phyloP scores from a whole-genome alignment of 1,139 yeast genomes.

The Candida sp. region DNA sequence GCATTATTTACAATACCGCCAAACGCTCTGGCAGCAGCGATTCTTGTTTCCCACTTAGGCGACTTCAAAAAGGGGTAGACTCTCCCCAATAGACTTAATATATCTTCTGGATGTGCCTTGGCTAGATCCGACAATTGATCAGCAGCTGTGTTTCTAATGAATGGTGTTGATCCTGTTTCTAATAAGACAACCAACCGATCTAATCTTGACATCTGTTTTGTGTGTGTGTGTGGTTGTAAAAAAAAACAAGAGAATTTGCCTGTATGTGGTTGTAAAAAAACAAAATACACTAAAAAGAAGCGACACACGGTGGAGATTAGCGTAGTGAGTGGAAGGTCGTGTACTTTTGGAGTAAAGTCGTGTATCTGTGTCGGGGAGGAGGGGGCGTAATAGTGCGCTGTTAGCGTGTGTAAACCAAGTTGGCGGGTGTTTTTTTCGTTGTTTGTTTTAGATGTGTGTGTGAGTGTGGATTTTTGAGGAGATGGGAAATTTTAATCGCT shows the following conservation, averaged over 20 bases:
- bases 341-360: too few relatives aligned
- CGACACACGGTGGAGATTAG: neutral
- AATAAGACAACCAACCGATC: conserved; percentile 79
- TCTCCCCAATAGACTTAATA: conserved; percentile 79
- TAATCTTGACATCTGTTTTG: conserved; percentile 46
- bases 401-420: neutral
- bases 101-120: conserved; percentile 93
- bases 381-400: too few relatives aligned
- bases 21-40: conserved; percentile 93
- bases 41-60: conserved; percentile 94
- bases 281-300: neutral
- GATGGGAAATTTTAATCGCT: conserved; percentile 5
- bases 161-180: conserved; percentile 95
- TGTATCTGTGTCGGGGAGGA: neutral
- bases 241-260: conserved; percentile 2
- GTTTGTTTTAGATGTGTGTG: too few relatives aligned
- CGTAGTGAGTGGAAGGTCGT: neutral
- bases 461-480: conserved; percentile 1
- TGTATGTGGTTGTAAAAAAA: too few relatives aligned
- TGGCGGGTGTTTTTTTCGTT: neutral
- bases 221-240: conserved; percentile 5
- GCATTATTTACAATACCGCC: conserved; percentile 91
- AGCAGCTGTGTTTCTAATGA: conserved; percentile 96
- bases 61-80: conserved; percentile 90
- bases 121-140: conserved; percentile 96